Evolutionary conservation across 2,329 filamentous ascomycete genomes (phyloP), one percentile per base, ranked within the genome.

Genomic region (Fusarium pseudoanthophilum): DNA sequence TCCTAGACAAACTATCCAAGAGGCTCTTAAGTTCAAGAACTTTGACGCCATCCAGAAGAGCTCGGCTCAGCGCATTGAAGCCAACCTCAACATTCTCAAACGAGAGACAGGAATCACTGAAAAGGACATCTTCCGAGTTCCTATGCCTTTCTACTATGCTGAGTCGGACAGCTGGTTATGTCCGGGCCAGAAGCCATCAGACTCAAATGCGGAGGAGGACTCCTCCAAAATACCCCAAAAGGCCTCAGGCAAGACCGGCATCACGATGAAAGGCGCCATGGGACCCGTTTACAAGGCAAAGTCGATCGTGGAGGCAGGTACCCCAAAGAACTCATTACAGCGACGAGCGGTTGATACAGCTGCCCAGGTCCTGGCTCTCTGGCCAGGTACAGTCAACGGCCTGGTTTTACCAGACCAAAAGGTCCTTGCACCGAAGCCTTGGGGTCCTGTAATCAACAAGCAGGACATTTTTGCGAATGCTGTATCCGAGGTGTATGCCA

Each of bases 391-490:
- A 0, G 60, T 79, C 28, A 79, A 79, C 11, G 68, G 74, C 5
- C 43, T 79, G 3, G 74, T 78, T 7, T 16, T 79, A 32, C 67
- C 55, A 5, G 56, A 73, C 16, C 60, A 55, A 6, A 24, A 52
- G 15, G 30, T 68, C 3, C 42, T 80, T 7, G 68, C 66, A 11
- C 73, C 78, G 1, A 77, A 77, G 32, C 78, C 67, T 21, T 79
- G 78, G 79, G 79, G 69, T 15, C 80, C 64, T 6, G 52, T 79
- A 6, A 73, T 80, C 7, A 51, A 78, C 11, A 75, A 73, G 0
- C 37, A 67, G 45, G 80, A 82, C 24, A 67, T 80, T 2, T 30
- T 82, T 2, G 69, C 68, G 6, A 53, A 63, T n/a, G 76, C 69
- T 8, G 72, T 78, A 2, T 55, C 14, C 0, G 61, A 65, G 21